These are phyloP conservation scores for Dalbergia oliveri DNA, from an alignment of 306 rosid genomes.

Conservation along the genomic window DNA sequence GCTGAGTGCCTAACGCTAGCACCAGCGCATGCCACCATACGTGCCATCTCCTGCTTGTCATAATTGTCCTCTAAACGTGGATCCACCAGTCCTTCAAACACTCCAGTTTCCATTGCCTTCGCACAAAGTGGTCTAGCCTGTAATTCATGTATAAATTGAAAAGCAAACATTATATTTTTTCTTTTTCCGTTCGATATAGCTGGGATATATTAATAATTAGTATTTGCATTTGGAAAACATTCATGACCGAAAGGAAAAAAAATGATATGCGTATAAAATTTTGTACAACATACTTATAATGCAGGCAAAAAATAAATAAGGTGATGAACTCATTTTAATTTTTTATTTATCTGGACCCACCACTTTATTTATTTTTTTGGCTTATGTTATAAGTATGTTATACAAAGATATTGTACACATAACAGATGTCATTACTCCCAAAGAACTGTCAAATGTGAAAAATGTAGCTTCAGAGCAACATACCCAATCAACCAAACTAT, in stretches of 20 bases:
- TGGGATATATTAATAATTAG: too few relatives aligned
- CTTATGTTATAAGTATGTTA: too few relatives aligned
- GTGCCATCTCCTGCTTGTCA: conserved; percentile 58
- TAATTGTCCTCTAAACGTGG: conserved; percentile 64
- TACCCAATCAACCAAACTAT: conserved; percentile 93
- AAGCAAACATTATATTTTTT: not conserved
- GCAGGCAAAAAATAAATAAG: too few relatives aligned
- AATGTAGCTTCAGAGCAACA: not conserved
- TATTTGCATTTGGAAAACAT: conserved; percentile 18
- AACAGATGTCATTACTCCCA: too few relatives aligned
- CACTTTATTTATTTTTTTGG: too few relatives aligned
- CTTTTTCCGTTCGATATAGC: too few relatives aligned
- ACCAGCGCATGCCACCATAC: conserved; percentile 86
- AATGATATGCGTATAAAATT: too few relatives aligned
- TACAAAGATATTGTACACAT: too few relatives aligned
- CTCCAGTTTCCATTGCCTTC: conserved; percentile 57
- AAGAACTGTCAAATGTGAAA: not conserved
- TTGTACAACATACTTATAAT: too few relatives aligned
- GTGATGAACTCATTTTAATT: too few relatives aligned
- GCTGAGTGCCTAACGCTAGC: conserved; percentile 76
- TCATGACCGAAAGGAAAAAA: not conserved
- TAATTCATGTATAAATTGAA: conserved; percentile 22
- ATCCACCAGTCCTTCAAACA: conserved; percentile 65
- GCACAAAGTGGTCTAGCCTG: conserved; percentile 84
- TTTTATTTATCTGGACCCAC: too few relatives aligned